Evolutionary conservation across 2,329 filamentous ascomycete species (phyloP).

Genomic region (Berkeleyomyces rouxiae): DNA sequence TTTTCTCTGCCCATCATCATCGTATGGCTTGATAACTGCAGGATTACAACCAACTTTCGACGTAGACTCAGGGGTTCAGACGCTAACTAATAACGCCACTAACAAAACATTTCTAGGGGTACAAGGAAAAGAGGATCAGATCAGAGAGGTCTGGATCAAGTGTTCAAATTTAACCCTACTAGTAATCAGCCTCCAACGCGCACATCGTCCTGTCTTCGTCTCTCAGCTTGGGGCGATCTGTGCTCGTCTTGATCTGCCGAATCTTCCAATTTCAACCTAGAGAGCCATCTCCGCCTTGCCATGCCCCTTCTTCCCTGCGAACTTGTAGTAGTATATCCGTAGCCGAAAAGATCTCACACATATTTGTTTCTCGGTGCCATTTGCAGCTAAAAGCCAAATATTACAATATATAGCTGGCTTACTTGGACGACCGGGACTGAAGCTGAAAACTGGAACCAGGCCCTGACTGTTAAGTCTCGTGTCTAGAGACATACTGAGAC

Average conservation of each 20-base stretch:
- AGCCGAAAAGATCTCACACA: neutral
- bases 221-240: neutral
- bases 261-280: no score
- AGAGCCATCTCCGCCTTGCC: neutral
- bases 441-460: neutral
- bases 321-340: neutral
- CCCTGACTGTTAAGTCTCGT: neutral
- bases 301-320: neutral
- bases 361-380: neutral
- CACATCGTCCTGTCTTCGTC: neutral
- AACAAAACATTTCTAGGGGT: neutral
- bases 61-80: neutral
- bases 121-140: neutral
- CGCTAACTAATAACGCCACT: slow-evolving; percentile 1
- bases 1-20: neutral
- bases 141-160: neutral
- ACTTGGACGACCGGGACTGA: neutral
- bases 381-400: neutral
- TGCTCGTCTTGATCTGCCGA: neutral
- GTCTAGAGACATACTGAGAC: neutral
- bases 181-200: neutral
- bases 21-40: neutral
- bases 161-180: neutral
- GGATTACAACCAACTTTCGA: neutral
- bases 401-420: neutral